A percentile compares a stretch with the other conserved stretches of the same genome.
phyloP scores from a whole-genome alignment of 2,329 filamentous ascomycete species.

The Verruconis gallopava region DNA sequence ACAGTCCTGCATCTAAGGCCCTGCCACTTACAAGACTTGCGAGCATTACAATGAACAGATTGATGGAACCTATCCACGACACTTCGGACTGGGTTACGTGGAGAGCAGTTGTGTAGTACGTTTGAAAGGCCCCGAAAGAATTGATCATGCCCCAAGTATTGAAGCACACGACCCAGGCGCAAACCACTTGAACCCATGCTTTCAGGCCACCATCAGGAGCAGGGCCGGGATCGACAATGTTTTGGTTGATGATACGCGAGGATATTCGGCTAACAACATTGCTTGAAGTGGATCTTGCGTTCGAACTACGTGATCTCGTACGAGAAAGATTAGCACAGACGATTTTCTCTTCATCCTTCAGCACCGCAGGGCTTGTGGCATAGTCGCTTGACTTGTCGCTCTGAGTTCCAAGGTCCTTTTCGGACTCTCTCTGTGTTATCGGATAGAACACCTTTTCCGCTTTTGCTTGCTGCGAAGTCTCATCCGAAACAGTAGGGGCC shows the following conservation, averaged over 20 bases:
- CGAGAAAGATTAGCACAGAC: background rate
- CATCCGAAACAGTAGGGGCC: no score
- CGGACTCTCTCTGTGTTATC: background rate
- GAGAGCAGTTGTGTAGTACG: slow-evolving; percentile 30
- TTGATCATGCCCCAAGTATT: slow-evolving; percentile 12
- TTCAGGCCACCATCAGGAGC: slow-evolving; percentile 30
- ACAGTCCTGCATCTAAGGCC: slow-evolving; percentile 30
- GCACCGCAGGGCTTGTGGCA: background rate
- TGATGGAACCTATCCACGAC: slow-evolving; percentile 39
- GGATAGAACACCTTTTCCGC: background rate
- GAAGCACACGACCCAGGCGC: slow-evolving; percentile 19
- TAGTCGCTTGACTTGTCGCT: background rate
- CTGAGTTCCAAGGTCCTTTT: background rate
- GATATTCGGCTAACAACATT: slow-evolving; percentile 16
- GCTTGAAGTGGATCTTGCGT: slow-evolving; percentile 4
- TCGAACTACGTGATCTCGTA: background rate
- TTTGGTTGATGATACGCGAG: slow-evolving; percentile 23
- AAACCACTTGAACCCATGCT: slow-evolving; percentile 21
- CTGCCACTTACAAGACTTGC: slow-evolving; percentile 31
- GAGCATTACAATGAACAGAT: slow-evolving; percentile 34
- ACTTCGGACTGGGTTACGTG: slow-evolving; percentile 28
- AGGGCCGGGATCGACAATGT: slow-evolving; percentile 21
- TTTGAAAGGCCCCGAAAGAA: slow-evolving; percentile 33
- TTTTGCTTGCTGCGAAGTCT: background rate
- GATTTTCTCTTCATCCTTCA: background rate